Evolutionary conservation across 2,329 filamentous ascomycete species (phyloP).

Genomic region (Parastagonospora avenae): DNA sequence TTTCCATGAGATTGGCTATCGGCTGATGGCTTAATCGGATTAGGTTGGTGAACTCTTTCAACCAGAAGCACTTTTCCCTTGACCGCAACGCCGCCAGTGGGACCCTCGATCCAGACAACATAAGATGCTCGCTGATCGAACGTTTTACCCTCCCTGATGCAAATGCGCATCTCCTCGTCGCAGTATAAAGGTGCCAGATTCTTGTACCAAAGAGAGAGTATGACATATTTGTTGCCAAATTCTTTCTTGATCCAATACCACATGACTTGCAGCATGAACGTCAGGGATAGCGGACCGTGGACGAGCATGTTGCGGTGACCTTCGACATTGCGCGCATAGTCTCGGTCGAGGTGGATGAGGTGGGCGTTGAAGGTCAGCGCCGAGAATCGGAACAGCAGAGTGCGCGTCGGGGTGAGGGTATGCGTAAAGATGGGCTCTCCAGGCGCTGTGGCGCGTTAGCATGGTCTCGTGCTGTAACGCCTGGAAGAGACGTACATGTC

Average conservation of each 20-base stretch:
- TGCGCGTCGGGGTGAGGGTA: conserved; percentile 67
- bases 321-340: conserved; percentile 73
- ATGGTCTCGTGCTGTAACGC: not conserved
- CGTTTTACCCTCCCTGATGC: conserved; percentile 59
- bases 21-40: not conserved
- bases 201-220: conserved; percentile 72
- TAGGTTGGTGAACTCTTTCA: not conserved
- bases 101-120: conserved; percentile 50
- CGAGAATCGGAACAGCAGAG: conserved; percentile 86
- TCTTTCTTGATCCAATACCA: conserved; percentile 29
- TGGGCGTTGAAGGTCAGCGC: conserved; percentile 89
- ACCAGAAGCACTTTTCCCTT: conserved; percentile 45
- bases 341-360: conserved; percentile 80
- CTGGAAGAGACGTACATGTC: conserved; percentile 22
- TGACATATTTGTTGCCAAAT: conserved; percentile 28
- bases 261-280: conserved; percentile 74
- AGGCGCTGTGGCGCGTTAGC: conserved; percentile 49
- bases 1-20: no score
- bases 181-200: conserved; percentile 84
- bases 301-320: conserved; percentile 77
- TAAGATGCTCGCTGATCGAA: conserved; percentile 27
- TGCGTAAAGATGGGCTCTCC: conserved; percentile 61
- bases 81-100: conserved; percentile 51
- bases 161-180: conserved; percentile 71
- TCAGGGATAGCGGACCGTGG: conserved; percentile 82